Conservation (phyloP, 768 basidiomycete genomes). For the Russula brevipes region DNA sequence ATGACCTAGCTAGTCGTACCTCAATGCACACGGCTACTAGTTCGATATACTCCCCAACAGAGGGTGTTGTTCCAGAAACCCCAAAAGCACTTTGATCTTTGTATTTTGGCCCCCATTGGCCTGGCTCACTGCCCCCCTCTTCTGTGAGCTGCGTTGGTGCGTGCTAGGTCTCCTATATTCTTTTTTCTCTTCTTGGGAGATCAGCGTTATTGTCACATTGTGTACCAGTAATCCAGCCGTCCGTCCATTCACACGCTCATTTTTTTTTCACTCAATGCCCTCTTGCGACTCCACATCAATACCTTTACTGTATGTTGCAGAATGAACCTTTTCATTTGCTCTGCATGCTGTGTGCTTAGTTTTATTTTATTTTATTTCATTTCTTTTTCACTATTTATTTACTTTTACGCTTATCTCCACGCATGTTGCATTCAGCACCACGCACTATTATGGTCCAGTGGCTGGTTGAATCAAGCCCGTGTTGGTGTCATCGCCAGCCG, state of each 20-base stretch:
- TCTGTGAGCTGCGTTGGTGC: not conserved
- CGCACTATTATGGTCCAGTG: not conserved
- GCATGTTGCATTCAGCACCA: not conserved
- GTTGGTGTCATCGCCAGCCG: not conserved
- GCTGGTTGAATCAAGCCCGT: not conserved
- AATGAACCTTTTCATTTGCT: constrained; percentile 1
- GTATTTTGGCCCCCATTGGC: not conserved
- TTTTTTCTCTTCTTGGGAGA: constrained; percentile 1
- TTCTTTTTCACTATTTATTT: constrained; percentile 11
- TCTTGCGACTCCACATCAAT: constrained; percentile 15
- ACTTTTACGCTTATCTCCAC: not conserved
- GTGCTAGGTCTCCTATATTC: not conserved
- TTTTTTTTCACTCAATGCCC: not conserved
- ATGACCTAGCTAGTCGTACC: not conserved
- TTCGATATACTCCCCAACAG: constrained; percentile 9
- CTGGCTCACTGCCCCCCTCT: not conserved
- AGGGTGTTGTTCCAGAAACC: not conserved
- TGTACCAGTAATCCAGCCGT: constrained; percentile 9
- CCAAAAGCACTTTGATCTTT: constrained; percentile 22
- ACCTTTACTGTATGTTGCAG: constrained; percentile 15
- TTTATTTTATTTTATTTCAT: not conserved
- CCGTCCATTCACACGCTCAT: not conserved
- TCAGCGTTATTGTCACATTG: not conserved
- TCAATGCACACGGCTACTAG: constrained; percentile 13
- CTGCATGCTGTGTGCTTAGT: constrained; percentile 15